Conservation (phyloP, 2,329 filamentous ascomycete species). For the Waltergamsia citrina region DNA sequence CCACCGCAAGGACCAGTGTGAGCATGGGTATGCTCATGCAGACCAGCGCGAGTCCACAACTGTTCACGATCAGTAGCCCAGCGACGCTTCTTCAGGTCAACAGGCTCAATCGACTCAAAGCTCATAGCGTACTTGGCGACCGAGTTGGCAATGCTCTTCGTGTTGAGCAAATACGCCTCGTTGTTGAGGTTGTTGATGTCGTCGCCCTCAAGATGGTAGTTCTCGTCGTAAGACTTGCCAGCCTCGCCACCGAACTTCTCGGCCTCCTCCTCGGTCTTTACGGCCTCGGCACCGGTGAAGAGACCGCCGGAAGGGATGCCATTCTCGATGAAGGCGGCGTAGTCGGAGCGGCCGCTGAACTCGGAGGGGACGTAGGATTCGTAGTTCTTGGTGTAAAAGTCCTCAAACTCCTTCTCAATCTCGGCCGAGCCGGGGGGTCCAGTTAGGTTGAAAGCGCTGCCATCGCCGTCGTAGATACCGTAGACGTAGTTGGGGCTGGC, state of each 20-base stretch:
- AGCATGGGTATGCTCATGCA: not conserved
- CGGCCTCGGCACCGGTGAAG: constrained; percentile 56
- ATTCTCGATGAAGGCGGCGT: constrained; percentile 56
- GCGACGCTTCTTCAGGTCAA: constrained; percentile 12
- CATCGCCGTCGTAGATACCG: constrained; percentile 50
- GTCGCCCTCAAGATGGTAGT: constrained; percentile 37
- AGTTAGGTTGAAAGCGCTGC: constrained; percentile 48
- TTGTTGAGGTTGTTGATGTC: constrained; percentile 25
- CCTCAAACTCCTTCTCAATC: constrained; percentile 47
- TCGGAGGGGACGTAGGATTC: constrained; percentile 47
- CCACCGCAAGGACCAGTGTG: not conserved
- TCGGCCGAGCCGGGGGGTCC: constrained; percentile 48
- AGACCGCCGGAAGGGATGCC: constrained; percentile 60
- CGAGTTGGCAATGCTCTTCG: constrained; percentile 29
- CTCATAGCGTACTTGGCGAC: constrained; percentile 30
- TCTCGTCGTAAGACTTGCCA: constrained; percentile 34
- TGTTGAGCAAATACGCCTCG: constrained; percentile 35
- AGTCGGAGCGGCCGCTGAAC: constrained; percentile 59
- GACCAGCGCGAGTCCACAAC: not conserved
- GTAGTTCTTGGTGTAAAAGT: constrained; percentile 38
- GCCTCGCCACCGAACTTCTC: constrained; percentile 52
- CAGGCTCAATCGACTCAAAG: constrained; percentile 22
- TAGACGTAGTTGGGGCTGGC: constrained; percentile 39
- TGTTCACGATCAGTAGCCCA: too few relatives aligned
- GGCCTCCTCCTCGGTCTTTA: constrained; percentile 52